Percentiles rank a stretch among this genome's conserved stretches.
Conservation (phyloP, 2,329 filamentous ascomycete genomes). For the Ustulina deusta region DNA sequence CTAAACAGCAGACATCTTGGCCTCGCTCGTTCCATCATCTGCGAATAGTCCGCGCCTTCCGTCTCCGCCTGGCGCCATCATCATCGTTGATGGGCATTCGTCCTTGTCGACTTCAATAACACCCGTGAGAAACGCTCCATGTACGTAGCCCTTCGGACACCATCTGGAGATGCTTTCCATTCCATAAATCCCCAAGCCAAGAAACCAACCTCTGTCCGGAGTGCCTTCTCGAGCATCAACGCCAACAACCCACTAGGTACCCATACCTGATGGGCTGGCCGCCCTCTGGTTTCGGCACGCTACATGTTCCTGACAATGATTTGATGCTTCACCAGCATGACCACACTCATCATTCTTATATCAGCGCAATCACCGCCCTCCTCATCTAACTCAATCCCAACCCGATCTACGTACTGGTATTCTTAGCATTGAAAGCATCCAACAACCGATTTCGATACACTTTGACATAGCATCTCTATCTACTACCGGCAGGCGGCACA, state of each 20-base stretch:
- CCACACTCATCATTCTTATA: neutral
- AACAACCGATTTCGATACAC: neutral
- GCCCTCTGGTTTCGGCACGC: neutral
- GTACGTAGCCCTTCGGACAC: neutral
- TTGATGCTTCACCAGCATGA: neutral
- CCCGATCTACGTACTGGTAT: neutral
- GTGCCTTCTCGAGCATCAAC: neutral
- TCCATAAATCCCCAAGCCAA: neutral
- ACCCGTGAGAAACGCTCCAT: neutral
- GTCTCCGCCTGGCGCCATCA: neutral
- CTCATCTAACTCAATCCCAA: neutral
- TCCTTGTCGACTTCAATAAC: neutral
- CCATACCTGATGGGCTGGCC: neutral
- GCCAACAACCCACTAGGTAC: neutral
- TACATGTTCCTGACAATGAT: neutral
- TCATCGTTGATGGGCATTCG: neutral
- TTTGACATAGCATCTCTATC: neutral
- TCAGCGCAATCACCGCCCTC: neutral
- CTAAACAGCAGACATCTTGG: too few relatives aligned
- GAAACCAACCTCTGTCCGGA: neutral
- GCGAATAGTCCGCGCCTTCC: neutral
- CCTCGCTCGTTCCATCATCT: too few relatives aligned
- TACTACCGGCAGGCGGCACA: neutral
- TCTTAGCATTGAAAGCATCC: neutral
- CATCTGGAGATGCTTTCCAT: neutral